Evolutionary conservation across 495 filamentous ascomycete species (phyloP).

Genomic region (Zalerion maritima): DNA sequence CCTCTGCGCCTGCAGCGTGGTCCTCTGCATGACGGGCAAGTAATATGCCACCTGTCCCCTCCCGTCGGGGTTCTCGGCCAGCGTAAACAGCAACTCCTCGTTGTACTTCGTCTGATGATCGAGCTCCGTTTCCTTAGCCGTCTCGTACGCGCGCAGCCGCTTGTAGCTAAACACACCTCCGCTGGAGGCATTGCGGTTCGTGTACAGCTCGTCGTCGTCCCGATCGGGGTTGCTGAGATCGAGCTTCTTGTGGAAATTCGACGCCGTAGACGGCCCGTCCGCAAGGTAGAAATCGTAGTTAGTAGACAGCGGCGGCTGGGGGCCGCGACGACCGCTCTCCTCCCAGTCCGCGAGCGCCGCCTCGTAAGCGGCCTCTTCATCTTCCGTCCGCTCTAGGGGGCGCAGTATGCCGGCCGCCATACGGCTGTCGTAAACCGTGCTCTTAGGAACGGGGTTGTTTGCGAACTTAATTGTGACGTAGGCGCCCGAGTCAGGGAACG

Average conservation of each 20-base stretch:
- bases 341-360: slow-evolving; percentile 44
- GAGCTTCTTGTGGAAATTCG: slow-evolving; percentile 59
- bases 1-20: slow-evolving; percentile 38
- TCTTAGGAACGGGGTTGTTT: slow-evolving; percentile 55
- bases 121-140: slow-evolving; percentile 47
- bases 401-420: slow-evolving; percentile 68
- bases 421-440: slow-evolving; percentile 54
- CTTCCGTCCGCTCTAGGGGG: slow-evolving; percentile 39
- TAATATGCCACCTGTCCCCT: slow-evolving; percentile 65
- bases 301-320: slow-evolving; percentile 46
- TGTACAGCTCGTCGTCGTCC: slow-evolving; percentile 54
- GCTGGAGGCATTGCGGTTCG: slow-evolving; percentile 28
- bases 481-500: slow-evolving; percentile 71
- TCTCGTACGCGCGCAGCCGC: slow-evolving; percentile 72
- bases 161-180: slow-evolving; percentile 54
- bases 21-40: slow-evolving; percentile 68
- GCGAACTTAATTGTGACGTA: slow-evolving; percentile 83
- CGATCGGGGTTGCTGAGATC: slow-evolving; percentile 52
- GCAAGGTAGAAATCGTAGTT: slow-evolving; percentile 75
- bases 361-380: slow-evolving; percentile 33
- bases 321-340: slow-evolving; percentile 43
- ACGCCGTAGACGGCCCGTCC: slow-evolving; percentile 36
- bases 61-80: slow-evolving; percentile 28
- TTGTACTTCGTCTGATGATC: slow-evolving; percentile 49
- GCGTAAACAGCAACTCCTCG: slow-evolving; percentile 37